A percentile compares a stretch with the other conserved stretches of the same genome.
phyloP scores from a whole-genome alignment of 495 filamentous ascomycete genomes.

The Tuber aestivum region DNA sequence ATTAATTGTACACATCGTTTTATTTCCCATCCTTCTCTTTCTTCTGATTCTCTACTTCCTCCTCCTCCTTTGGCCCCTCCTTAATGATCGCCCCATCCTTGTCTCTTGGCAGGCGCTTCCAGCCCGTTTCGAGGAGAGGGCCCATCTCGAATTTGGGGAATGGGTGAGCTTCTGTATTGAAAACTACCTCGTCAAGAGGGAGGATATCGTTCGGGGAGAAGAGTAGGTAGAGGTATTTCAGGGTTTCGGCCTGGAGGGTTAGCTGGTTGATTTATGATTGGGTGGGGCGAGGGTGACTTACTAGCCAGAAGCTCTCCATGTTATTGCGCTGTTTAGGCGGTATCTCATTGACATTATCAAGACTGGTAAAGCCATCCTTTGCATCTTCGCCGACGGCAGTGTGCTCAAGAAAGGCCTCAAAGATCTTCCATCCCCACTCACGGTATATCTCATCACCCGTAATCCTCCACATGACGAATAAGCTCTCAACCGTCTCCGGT shows the following conservation, averaged over 20 bases:
- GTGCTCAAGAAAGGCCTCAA: conserved; percentile 80
- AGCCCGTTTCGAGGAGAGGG: conserved; percentile 76
- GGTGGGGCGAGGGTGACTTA: conserved; percentile 44
- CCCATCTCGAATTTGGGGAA: conserved; percentile 78
- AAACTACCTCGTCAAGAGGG: conserved; percentile 75
- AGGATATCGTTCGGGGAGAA: conserved; percentile 75
- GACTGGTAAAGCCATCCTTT: conserved; percentile 68
- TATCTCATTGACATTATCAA: conserved; percentile 65
- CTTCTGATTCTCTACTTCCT: neutral
- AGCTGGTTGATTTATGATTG: neutral
- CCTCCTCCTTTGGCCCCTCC: conserved; percentile 3
- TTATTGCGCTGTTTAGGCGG: conserved; percentile 65
- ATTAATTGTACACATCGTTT: neutral
- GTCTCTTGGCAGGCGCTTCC: conserved; percentile 64
- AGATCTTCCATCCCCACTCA: conserved; percentile 98
- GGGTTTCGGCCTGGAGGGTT: conserved; percentile 68
- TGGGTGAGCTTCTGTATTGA: conserved; percentile 94
- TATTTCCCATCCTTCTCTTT: neutral
- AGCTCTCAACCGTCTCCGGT: conserved; percentile 87
- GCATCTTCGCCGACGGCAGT: conserved; percentile 56
- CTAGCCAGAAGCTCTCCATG: conserved; percentile 95
- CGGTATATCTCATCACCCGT: conserved; percentile 87
- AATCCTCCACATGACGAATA: conserved; percentile 98
- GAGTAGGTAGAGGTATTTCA: conserved; percentile 95
- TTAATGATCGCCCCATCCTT: conserved; percentile 23